These are phyloP conservation scores for Lathyrus aphaca DNA, from an alignment of 306 rosid species.

Conservation along the genomic window DNA sequence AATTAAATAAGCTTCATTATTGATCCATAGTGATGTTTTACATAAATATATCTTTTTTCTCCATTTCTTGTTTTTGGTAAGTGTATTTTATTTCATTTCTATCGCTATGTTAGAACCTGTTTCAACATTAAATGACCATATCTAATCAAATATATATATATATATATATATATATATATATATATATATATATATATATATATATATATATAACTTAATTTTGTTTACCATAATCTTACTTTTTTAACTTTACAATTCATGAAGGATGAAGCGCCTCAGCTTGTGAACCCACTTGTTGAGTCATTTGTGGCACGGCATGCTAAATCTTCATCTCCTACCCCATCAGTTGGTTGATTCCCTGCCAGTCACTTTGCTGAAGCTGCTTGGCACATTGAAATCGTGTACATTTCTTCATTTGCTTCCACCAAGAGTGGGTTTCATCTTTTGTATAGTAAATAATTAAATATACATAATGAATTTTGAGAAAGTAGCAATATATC, in stretches of 20 bases:
- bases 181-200: not conserved
- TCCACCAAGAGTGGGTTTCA: slow-evolving; percentile 3
- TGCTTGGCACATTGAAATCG: slow-evolving; percentile 26
- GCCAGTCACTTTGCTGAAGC: slow-evolving; percentile 37
- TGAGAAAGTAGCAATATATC: too few relatives aligned
- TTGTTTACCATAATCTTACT: slow-evolving; percentile 27
- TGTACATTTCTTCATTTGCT: slow-evolving; percentile 31
- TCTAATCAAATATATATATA: slow-evolving; percentile 5
- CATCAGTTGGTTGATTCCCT: slow-evolving; percentile 41
- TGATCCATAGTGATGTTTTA: not conserved
- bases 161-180: not conserved
- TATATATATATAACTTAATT: not conserved
- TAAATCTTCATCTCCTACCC: slow-evolving; percentile 46
- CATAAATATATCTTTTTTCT: not conserved
- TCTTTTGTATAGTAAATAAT: slow-evolving; percentile 32
- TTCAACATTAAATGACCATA: slow-evolving; percentile 13
- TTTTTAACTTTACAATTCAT: slow-evolving; percentile 30
- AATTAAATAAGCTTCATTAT: not conserved
- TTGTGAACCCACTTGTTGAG: slow-evolving; percentile 87
- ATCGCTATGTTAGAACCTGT: not conserved
- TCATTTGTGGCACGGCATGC: slow-evolving; percentile 93
- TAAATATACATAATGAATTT: too few relatives aligned
- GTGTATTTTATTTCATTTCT: slow-evolving; percentile 9
- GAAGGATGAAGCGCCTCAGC: slow-evolving; percentile 95
- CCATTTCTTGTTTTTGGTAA: not conserved